These are phyloP conservation scores for Paramarasmius palmivorus DNA, from an alignment of 1,284 basidiomycete genomes.

Conservation along the genomic window DNA sequence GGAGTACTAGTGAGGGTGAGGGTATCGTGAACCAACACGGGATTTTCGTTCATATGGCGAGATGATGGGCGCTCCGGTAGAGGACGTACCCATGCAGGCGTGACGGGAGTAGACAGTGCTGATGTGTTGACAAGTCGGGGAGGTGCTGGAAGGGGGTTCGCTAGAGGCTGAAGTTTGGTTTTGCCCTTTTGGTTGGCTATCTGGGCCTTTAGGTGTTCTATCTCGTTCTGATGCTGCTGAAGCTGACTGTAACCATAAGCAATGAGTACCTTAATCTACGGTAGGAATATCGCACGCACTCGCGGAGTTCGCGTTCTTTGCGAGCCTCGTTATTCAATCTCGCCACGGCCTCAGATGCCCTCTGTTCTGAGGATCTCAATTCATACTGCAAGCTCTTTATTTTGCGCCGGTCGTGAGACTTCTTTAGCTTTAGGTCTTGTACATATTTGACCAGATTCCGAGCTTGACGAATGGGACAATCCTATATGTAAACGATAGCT, in stretches of 20 bases:
- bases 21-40: too few species aligned
- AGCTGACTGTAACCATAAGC: not conserved
- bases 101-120: not conserved
- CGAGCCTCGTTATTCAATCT: constrained; percentile 7
- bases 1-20: too few species aligned
- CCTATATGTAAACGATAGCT: constrained; percentile 16
- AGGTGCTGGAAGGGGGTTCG: constrained; percentile 1
- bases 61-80: too few species aligned
- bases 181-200: not conserved
- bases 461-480: constrained; percentile 28
- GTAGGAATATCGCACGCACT: not conserved
- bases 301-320: constrained; percentile 8
- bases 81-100: not conserved
- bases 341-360: not conserved
- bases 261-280: not conserved
- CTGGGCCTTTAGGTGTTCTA: not conserved
- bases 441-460: constrained; percentile 24
- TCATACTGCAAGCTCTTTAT: constrained; percentile 10
- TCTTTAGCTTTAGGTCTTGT: constrained; percentile 17
- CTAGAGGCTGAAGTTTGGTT: not conserved
- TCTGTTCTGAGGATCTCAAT: constrained; percentile 15
- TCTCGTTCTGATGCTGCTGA: not conserved
- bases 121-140: not conserved
- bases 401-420: constrained; percentile 3
- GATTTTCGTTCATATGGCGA: too few species aligned